Percentiles rank a stretch among this genome's conserved stretches.
These are phyloP conservation scores for Herpetomonas tarakana DNA, from an alignment of 208 protist species.

Conservation along the genomic window DNA sequence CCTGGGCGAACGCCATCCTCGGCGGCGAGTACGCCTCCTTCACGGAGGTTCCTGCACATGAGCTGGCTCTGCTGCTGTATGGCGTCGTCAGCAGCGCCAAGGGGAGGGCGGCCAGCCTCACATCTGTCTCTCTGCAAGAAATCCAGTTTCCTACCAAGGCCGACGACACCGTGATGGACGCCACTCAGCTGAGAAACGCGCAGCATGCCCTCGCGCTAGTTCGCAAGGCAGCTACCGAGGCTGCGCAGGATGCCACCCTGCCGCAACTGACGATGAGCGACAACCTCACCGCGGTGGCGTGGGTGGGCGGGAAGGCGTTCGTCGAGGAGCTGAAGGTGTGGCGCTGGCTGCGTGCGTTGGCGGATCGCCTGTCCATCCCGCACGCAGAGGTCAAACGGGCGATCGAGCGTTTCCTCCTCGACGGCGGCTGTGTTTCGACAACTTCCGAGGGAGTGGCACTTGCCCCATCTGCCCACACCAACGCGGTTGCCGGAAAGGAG, in stretches of 20 bases:
- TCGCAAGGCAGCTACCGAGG: conserved; percentile 1
- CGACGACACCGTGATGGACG: background rate
- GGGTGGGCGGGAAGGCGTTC: conserved; percentile 75
- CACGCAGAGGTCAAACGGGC: conserved; percentile 10
- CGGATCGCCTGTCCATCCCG: conserved; percentile 24
- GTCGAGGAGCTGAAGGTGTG: conserved; percentile 87
- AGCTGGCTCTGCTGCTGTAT: conserved; percentile 69
- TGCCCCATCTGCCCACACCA: no score
- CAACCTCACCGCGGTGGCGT: conserved; percentile 41
- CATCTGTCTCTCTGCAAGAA: conserved; percentile 34
- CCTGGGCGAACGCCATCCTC: conserved; percentile 59
- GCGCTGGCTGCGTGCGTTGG: conserved; percentile 72
- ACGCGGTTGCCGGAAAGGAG: background rate
- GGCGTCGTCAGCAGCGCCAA: conserved; percentile 36
- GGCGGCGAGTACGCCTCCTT: conserved; percentile 33
- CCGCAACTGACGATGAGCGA: conserved; percentile 5
- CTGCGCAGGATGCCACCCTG: background rate
- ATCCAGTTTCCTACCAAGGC: conserved; percentile 20
- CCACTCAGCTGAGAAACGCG: background rate
- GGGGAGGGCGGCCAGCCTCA: no score
- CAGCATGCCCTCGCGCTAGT: background rate
- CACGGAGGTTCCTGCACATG: conserved; percentile 47
- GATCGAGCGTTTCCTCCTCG: conserved; percentile 24
- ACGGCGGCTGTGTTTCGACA: background rate
- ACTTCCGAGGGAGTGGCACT: no score